Base-by-base conservation (phyloP, 257 asterid genomes). In the Agastache rugosa region DNA sequence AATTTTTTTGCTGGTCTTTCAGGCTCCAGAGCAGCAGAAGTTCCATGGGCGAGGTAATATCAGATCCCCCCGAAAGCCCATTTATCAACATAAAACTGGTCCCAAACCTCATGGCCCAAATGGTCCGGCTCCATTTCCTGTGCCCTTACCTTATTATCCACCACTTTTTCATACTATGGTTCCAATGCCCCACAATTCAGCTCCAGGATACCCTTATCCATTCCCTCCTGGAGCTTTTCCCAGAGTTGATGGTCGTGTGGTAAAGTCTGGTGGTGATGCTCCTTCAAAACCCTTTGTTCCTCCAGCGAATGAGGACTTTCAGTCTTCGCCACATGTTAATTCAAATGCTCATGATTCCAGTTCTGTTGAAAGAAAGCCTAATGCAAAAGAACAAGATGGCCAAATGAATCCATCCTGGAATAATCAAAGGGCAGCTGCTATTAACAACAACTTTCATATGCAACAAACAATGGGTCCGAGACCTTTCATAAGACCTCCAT, bases 11-110 rank as follows among this genome's bases (percentile, higher is more conserved):
- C 51, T 64, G 67, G 78, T 81, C 48, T 73, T 69, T 50, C 87
- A 93, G 98, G 84, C 87, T 50, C 73, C 83, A 27, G 93, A 88
- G 80, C 93, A 79, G 76, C 88, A 79, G 76, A 91, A 86, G 82
- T 72, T 81, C 71, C 89, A 85, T 64, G 87, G 91, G 27, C 88
- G 86, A 64, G 78, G 75, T 67, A 81, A 78, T 80, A 73, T 71
- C 25, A 91, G 81, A 82, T 80, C 88, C 58, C 84, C 96, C 1
- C 86, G 83, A 60, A 91, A 77, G 80, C 83, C 85, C 51, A 66
- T 71, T 61, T 85, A 87, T 82, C 92, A 83, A 41, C 80, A 71
- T 14, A 92, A 85, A 85, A 51, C 79, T 42, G 91, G 91, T 17
- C 91, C 88, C 9, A 92, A 87, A 84, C 87, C 82, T 72, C 88